Percentiles rank a stretch among this genome's conserved stretches.
Evolutionary conservation across 2,329 filamentous ascomycete genomes (phyloP).

Genomic region (Clonostachys chloroleuca): DNA sequence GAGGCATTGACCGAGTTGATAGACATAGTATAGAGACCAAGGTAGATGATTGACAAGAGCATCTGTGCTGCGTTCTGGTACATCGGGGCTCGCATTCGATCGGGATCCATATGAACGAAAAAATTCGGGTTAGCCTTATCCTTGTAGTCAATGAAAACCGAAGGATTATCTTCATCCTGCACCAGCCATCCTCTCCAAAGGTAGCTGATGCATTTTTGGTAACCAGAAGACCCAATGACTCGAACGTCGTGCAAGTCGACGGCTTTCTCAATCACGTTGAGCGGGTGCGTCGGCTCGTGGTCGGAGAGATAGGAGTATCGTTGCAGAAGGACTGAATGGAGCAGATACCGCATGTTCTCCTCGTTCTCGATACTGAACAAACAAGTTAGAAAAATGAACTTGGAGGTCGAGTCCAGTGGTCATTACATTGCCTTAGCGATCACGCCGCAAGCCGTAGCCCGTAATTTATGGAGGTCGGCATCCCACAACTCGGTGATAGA

Average conservation of each 20-base stretch:
- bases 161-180: constrained; percentile 89
- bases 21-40: constrained; percentile 80
- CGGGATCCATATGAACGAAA: constrained; percentile 81
- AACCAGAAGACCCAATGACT: constrained; percentile 88
- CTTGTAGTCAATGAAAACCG: constrained; percentile 84
- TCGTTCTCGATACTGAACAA: constrained; percentile 72
- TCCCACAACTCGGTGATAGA: constrained; percentile 85
- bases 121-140: constrained; percentile 76
- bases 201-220: constrained; percentile 91
- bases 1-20: constrained; percentile 90
- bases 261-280: constrained; percentile 89
- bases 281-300: constrained; percentile 65
- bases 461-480: constrained; percentile 73
- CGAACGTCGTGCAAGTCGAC: constrained; percentile 87
- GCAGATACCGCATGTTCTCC: constrained; percentile 71
- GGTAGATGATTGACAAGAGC: constrained; percentile 75
- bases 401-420: not conserved
- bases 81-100: constrained; percentile 85
- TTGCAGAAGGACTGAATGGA: constrained; percentile 79
- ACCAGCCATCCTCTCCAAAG: constrained; percentile 95
- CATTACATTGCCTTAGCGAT: constrained; percentile 74
- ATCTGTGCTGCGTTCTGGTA: constrained; percentile 93
- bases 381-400: not conserved
- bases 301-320: constrained; percentile 80
- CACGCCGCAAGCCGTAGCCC: constrained; percentile 82